Conservation (phyloP, 2,329 filamentous ascomycete species). For the Fusarium poae region DNA sequence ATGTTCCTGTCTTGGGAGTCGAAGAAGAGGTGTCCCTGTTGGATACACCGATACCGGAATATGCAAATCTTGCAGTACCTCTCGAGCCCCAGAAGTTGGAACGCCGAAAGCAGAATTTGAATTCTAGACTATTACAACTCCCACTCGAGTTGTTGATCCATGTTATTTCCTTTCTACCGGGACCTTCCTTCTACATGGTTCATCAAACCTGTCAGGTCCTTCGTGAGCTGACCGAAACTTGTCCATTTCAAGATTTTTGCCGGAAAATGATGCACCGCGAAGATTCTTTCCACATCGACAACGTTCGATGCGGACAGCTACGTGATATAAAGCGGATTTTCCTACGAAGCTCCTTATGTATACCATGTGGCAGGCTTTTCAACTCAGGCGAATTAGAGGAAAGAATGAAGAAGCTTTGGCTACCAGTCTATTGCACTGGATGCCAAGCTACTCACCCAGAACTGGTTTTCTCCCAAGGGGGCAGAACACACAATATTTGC, state of each 20-base stretch:
- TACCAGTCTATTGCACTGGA: background rate
- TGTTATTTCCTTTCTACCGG: background rate
- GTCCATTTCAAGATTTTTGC: accelerated
- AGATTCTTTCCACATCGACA: background rate
- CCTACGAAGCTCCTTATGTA: background rate
- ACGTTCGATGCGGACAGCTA: background rate
- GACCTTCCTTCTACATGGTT: conserved; percentile 4
- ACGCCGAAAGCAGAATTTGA: accelerated
- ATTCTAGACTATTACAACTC: background rate
- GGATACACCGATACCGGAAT: background rate
- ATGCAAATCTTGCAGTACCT: accelerated
- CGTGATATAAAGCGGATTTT: background rate
- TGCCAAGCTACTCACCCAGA: background rate
- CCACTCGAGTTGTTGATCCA: background rate
- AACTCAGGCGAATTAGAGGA: background rate
- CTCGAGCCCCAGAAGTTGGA: background rate
- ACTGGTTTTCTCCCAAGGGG: background rate
- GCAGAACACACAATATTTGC: background rate
- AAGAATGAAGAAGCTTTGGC: background rate
- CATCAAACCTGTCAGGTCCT: conserved; percentile 1
- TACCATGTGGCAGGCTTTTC: background rate
- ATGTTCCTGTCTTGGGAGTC: background rate
- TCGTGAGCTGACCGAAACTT: accelerated
- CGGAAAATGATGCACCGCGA: background rate
- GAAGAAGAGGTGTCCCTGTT: background rate